phyloP scores from a whole-genome alignment of 345 rosid genomes.

The Euphorbia lathyris region DNA sequence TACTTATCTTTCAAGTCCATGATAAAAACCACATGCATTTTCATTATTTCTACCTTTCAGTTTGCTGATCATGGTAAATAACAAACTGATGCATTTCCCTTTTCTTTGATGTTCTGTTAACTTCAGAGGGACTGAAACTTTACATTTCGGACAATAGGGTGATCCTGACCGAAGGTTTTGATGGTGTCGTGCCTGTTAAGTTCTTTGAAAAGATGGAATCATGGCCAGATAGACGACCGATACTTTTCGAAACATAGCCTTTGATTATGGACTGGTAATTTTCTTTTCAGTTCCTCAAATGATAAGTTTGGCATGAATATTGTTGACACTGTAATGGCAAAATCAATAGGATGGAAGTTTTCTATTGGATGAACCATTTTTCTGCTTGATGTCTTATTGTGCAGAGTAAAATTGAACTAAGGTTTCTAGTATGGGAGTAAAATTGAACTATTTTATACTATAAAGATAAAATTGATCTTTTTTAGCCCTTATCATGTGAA shows the following conservation, averaged over 20 bases:
- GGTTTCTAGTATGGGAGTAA: too few relatives aligned
- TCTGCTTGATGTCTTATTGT: too few relatives aligned
- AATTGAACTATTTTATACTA: too few relatives aligned
- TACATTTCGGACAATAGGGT: slow-evolving; percentile 87
- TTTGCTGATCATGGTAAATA: not conserved
- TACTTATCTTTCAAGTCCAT: not conserved
- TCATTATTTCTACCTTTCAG: too few relatives aligned
- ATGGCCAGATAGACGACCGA: slow-evolving; percentile 60
- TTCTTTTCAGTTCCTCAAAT: not conserved
- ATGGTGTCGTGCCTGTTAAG: slow-evolving; percentile 67
- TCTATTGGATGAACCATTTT: too few relatives aligned
- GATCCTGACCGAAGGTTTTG: slow-evolving; percentile 82
- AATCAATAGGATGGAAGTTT: too few relatives aligned
- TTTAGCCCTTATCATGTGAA: too few relatives aligned
- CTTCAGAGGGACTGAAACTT: slow-evolving; percentile 73
- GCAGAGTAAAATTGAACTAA: too few relatives aligned
- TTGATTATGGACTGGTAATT: not conserved
- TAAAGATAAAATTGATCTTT: too few relatives aligned
- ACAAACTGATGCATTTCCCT: not conserved
- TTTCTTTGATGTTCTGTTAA: not conserved
- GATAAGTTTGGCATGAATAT: too few relatives aligned
- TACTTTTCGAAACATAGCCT: slow-evolving; percentile 33
- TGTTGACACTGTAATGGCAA: too few relatives aligned
- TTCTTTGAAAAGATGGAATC: slow-evolving; percentile 75
- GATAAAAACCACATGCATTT: not conserved